Conservation (phyloP, 1,139 yeast species). For the Suhomyces choctaworum region DNA sequence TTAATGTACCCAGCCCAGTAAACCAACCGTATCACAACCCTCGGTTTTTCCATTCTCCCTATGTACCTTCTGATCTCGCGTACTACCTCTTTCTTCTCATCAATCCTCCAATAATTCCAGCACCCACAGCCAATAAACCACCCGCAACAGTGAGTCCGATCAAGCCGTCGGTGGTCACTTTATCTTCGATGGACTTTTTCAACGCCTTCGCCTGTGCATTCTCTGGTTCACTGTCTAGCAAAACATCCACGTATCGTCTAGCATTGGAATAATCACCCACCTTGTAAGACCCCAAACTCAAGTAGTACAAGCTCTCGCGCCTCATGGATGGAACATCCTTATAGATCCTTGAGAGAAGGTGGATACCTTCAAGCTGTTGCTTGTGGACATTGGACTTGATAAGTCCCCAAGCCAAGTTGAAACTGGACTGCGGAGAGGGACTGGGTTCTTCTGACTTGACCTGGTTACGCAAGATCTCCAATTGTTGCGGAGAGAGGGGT, state of each 20-base stretch:
- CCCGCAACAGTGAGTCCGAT: conserved; percentile 87
- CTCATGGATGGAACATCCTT: conserved; percentile 79
- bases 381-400: conserved; percentile 63
- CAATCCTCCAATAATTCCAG: conserved; percentile 63
- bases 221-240: conserved; percentile 77
- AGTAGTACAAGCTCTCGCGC: conserved; percentile 85
- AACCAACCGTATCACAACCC: too few relatives aligned
- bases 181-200: conserved; percentile 77
- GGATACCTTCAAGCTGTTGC: conserved; percentile 79
- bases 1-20: too few relatives aligned
- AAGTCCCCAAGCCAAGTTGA: conserved; percentile 96
- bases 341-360: conserved; percentile 70
- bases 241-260: conserved; percentile 76
- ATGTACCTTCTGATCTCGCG: too few relatives aligned
- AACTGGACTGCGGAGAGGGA: conserved; percentile 78
- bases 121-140: conserved; percentile 80
- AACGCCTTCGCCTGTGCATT: conserved; percentile 75
- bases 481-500: conserved; percentile 73
- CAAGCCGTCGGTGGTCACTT: conserved; percentile 81
- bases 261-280: conserved; percentile 86
- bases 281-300: conserved; percentile 86
- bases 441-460: conserved; percentile 78
- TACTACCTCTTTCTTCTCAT: conserved; percentile 44
- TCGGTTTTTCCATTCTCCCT: too few relatives aligned
- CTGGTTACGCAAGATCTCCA: conserved; percentile 73